These are phyloP conservation scores for Aspergillus sp. DNA, from an alignment of 2,329 filamentous ascomycete genomes.

Conservation along the genomic window DNA sequence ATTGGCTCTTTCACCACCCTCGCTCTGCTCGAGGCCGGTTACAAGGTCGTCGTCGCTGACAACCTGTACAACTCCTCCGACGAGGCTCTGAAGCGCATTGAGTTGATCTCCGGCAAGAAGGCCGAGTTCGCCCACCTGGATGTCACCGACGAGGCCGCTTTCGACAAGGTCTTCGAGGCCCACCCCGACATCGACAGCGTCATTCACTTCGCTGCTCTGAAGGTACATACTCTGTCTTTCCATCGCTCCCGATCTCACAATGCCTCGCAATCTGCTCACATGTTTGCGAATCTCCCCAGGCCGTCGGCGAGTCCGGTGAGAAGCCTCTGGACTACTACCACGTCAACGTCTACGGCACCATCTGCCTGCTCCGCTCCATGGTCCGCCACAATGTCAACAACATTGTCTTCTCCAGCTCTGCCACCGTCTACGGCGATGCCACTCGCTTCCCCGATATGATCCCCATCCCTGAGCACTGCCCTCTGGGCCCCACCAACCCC, in stretches of 20 bases:
- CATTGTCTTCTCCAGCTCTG: constrained; percentile 97
- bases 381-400: constrained; percentile 85
- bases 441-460: constrained; percentile 98
- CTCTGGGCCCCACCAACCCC: constrained; percentile 92
- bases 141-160: constrained; percentile 77
- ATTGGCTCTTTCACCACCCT: constrained; percentile 97
- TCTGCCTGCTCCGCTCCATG: constrained; percentile 85
- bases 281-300: constrained; percentile 53
- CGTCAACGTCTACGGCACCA: constrained; percentile 91
- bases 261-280: neutral
- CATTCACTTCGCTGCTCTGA: constrained; percentile 97
- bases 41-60: constrained; percentile 95
- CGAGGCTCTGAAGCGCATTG: constrained; percentile 90
- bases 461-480: constrained; percentile 94
- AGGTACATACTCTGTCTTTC: constrained; percentile 55
- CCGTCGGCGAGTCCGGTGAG: constrained; percentile 91
- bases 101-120: constrained; percentile 85
- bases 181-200: constrained; percentile 96
- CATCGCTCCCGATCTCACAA: neutral
- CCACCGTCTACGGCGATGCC: constrained; percentile 97
- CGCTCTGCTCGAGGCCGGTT: constrained; percentile 86
- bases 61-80: constrained; percentile 95
- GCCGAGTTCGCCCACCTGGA: constrained; percentile 83
- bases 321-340: constrained; percentile 97
- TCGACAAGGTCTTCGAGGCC: constrained; percentile 84